A percentile compares a stretch with the other conserved stretches of the same genome.
These are phyloP conservation scores for Sphaerosporella brunnea DNA, from an alignment of 495 filamentous ascomycete species.

Conservation along the genomic window DNA sequence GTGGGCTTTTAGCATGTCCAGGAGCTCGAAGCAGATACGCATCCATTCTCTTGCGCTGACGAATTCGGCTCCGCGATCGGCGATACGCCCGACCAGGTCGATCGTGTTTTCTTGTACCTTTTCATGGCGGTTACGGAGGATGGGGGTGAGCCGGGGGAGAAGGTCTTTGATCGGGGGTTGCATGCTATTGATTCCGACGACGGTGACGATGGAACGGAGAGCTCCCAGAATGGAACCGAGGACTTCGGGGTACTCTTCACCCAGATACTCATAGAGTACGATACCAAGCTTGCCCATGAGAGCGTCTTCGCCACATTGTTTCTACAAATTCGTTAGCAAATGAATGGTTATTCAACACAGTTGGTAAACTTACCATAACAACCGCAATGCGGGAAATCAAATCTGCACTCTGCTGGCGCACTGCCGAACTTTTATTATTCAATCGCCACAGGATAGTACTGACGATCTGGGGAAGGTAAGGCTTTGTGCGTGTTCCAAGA, in stretches of 20 bases:
- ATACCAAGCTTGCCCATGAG: constrained; percentile 90
- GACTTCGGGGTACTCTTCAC: constrained; percentile 97
- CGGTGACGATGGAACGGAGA: constrained; percentile 87
- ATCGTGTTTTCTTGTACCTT: constrained; percentile 99
- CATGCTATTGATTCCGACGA: constrained; percentile 97
- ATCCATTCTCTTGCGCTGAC: constrained; percentile 99
- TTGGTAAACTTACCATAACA: constrained; percentile 64
- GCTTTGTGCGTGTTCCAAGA: constrained; percentile 81
- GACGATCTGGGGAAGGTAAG: constrained; percentile 90
- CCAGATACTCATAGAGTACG: constrained; percentile 96
- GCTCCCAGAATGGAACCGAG: constrained; percentile 92
- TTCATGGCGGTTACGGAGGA: constrained; percentile 94
- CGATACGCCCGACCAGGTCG: constrained; percentile 94
- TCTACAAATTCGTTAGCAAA: constrained; percentile 28
- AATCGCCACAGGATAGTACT: constrained; percentile 92
- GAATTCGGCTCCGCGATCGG: constrained; percentile 85
- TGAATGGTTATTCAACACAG: too few species aligned
- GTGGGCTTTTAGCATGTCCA: constrained; percentile 99
- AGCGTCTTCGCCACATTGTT: constrained; percentile 89
- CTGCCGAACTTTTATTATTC: constrained; percentile 92
- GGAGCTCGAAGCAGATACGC: constrained; percentile 96
- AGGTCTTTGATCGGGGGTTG: constrained; percentile 97
- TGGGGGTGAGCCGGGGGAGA: constrained; percentile 85
- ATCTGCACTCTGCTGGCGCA: constrained; percentile 93
- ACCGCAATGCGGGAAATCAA: constrained; percentile 90